Evolutionary conservation across 2,329 filamentous ascomycete species (phyloP), one percentile per base, ranked within the genome.

Genomic region (Claviceps sp.): DNA sequence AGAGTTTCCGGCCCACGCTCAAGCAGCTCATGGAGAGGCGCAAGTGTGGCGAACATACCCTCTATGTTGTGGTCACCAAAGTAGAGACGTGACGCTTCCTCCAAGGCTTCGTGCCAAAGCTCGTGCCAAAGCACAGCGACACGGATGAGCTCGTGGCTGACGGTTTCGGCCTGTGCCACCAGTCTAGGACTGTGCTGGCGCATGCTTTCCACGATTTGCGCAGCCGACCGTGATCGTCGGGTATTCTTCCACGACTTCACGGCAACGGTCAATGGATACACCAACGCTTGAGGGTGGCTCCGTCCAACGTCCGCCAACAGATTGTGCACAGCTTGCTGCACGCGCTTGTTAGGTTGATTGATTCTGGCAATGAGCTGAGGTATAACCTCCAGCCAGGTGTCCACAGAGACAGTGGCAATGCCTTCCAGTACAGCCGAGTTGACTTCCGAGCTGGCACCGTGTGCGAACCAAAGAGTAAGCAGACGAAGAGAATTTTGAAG

Each of bases 111-210:
- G 59, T 98, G 93, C 93, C 93, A 99, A 58, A 95, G 86, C 63
- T 99, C 93, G 63, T 99, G 93, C 94, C 94, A 98, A 23, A 98
- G 69, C 2, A 98, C 91, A 16, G 93, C 93, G 53, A 98, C 94
- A 49, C 93, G 83, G 62, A 99, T 97, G 52, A 99, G 80, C 66
- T 99, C 94, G 62, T 93, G 86, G 65, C 91, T 97, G 58, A 99
- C 90, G 46, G 90, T 77, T 64, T 95, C 91, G 38, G 93, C 93
- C 68, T 99, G 93, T 57, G 96, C 88, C 8, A 98, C 93, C 38
- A 99, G 78, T 60, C 82, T 85, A 20, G 88, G 83, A 63, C 90
- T 97, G 65, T 99, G 94, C 59, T 91, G 86, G 40, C 90, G 85
- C 88, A 98, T 95, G 62, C 85, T 95, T 56, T 97, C 90, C 90